Percentiles rank a stretch among this genome's conserved stretches.
phyloP scores from a whole-genome alignment of 805 yeast genomes.

The Saccharomyces mikatae region DNA sequence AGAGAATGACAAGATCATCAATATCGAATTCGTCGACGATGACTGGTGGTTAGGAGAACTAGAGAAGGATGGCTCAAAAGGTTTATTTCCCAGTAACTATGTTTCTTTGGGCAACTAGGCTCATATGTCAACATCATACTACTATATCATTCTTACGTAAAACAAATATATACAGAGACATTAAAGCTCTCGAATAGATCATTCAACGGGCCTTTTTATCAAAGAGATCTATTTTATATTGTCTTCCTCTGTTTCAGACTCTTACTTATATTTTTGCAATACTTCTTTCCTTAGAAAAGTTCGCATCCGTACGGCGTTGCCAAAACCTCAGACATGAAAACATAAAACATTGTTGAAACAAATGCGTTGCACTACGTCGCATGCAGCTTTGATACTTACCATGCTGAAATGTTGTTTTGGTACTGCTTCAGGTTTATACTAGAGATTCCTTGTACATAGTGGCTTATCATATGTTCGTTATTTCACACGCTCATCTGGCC shows the following conservation, averaged over 20 bases:
- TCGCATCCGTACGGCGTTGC: not conserved
- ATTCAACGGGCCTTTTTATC: not conserved
- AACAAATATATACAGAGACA: not conserved
- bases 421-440: not conserved
- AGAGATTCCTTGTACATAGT: not conserved
- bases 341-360: not conserved
- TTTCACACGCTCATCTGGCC: not conserved
- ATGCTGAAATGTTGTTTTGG: not conserved
- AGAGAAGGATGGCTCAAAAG: constrained; percentile 56
- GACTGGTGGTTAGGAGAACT: constrained; percentile 96
- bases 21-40: constrained; percentile 83
- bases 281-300: not conserved
- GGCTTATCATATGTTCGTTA: not conserved
- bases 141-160: not conserved
- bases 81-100: constrained; percentile 87
- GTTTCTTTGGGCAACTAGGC: constrained; percentile 38
- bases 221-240: not conserved
- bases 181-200: not conserved
- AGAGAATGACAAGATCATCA: constrained; percentile 74
- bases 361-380: not conserved
- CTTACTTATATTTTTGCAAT: too few species aligned
- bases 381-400: not conserved
- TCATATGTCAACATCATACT: not conserved
- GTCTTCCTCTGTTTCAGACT: not conserved
- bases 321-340: not conserved